Evolutionary conservation across 1,139 yeast species (phyloP).

Genomic region (Hyphopichia pseudoburtonii): DNA sequence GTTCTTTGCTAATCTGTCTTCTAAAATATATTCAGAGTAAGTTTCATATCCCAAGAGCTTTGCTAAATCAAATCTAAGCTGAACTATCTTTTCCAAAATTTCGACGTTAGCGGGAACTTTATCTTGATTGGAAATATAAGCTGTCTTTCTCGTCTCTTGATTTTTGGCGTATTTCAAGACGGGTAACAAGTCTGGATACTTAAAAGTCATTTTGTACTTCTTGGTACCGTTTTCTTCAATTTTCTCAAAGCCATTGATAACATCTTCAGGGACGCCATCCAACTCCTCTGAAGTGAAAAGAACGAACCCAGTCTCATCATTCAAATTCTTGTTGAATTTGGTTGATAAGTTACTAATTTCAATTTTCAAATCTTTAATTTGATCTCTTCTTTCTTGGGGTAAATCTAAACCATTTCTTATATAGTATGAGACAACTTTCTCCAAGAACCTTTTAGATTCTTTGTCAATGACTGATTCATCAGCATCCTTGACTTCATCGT

Average conservation of each 20-base stretch:
- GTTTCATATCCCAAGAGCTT: conserved; percentile 61
- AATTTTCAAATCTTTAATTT: conserved; percentile 58
- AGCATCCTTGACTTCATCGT: conserved; percentile 27
- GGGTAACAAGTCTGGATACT: conserved; percentile 78
- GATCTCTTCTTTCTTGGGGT: conserved; percentile 52
- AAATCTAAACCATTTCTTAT: conserved; percentile 69
- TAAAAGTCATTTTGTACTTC: conserved; percentile 68
- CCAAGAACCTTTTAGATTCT: conserved; percentile 58
- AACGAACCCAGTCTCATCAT: conserved; percentile 66
- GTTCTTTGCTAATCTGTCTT: conserved; percentile 76
- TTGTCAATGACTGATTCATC: conserved; percentile 34
- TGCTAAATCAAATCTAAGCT: conserved; percentile 62
- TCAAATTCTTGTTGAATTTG: conserved; percentile 62
- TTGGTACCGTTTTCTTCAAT: conserved; percentile 38
- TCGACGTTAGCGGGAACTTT: conserved; percentile 63
- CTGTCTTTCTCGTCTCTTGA: conserved; percentile 63
- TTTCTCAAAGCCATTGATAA: conserved; percentile 56
- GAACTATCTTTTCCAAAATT: conserved; percentile 58
- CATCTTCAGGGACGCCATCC: conserved; percentile 70
- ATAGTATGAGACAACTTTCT: conserved; percentile 55
- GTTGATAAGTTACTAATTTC: conserved; percentile 57
- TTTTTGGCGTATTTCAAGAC: conserved; percentile 67
- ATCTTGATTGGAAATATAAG: conserved; percentile 65
- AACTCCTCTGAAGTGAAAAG: conserved; percentile 63
- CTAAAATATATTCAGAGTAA: conserved; percentile 68